Base-by-base conservation (phyloP, 768 basidiomycete species). In the Mycena polygramma region DNA sequence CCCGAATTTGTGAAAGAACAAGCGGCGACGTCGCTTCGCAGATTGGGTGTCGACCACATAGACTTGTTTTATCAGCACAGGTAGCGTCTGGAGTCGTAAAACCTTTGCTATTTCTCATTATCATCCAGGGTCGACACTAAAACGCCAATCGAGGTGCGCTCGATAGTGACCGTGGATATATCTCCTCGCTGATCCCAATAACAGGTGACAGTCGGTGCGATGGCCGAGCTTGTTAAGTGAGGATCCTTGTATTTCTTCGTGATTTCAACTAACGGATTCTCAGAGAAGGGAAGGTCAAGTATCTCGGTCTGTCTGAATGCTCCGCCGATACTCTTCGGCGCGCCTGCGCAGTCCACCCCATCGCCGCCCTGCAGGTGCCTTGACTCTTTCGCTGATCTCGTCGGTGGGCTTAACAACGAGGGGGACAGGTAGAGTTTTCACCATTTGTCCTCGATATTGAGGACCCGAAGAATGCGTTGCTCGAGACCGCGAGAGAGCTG, bases 251-350 rank as follows among this genome's bases (percentile, higher is more conserved):
- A 60, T 17, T 76, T n/a, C 37, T 41, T 15, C 41, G 55, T 57
- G 22, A 37, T n/a, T 62, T 54, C 37, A 70, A 41, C 11, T 37
- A 70, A 41, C 11, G n/a, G 17, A 8, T 41, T 24, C 24, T 54
- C 77, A 78, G 83, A 76, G 60, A 81, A 71, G 79, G 84, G 11
- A 83, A 85, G 69, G 81, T 87, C 59, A 84, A 83, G 63, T 85
- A 88, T 72, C 78, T 89, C 35, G 88, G 89, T 3, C 77, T 89
- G 20, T 89, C 86, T 7, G 88, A 90, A 69, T 81, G 80, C 64
- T 84, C 82, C 9, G 81, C 82, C 2, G 70, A 72, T 2, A 83
- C 85, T 11, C 76, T 89, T 36, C 84, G 86, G 45, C 84, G 89
- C 11, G 88, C 88, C 3, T 79, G 83, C 67, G 83, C 83, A 6